Conservation (phyloP, 2,329 filamentous ascomycete genomes). For the Penicillium sclerotiorum region DNA sequence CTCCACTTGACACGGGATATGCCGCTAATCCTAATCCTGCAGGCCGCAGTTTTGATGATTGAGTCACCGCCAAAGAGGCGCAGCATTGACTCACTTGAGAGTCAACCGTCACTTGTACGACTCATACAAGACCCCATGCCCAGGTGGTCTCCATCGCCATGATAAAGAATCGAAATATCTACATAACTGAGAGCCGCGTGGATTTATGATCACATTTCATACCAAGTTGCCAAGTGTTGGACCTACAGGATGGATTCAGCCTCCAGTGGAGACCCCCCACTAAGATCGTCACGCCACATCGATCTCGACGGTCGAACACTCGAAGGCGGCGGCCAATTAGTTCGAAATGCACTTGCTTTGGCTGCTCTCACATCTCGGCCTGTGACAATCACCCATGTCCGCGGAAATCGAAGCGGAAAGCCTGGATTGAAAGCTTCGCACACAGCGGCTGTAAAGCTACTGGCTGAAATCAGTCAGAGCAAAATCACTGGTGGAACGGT, state of each 20-base stretch:
- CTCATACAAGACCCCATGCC: neutral
- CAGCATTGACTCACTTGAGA: neutral
- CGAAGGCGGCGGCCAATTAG: constrained; percentile 64
- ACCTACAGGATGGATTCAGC: neutral
- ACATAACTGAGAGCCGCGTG: too few species aligned
- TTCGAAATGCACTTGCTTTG: constrained; percentile 59
- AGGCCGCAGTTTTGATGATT: too few species aligned
- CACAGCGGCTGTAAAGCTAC: constrained; percentile 57
- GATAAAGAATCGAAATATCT: too few species aligned
- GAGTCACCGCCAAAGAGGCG: constrained; percentile 3
- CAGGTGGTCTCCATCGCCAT: too few species aligned
- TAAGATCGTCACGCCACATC: constrained; percentile 24
- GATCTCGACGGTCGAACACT: constrained; percentile 59
- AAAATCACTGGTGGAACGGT: constrained; percentile 37
- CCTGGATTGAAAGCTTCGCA: constrained; percentile 62
- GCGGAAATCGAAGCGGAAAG: constrained; percentile 54
- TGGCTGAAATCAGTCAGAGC: constrained; percentile 54
- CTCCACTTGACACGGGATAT: too few species aligned
- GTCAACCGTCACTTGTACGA: neutral
- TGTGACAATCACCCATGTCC: constrained; percentile 56
- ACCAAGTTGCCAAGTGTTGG: neutral
- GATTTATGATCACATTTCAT: too few species aligned
- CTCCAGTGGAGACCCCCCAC: constrained; percentile 7
- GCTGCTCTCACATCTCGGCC: constrained; percentile 56
- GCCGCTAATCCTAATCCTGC: too few species aligned